These are phyloP conservation scores for Lachancea mirantina DNA, from an alignment of 805 yeast species.

Conservation along the genomic window DNA sequence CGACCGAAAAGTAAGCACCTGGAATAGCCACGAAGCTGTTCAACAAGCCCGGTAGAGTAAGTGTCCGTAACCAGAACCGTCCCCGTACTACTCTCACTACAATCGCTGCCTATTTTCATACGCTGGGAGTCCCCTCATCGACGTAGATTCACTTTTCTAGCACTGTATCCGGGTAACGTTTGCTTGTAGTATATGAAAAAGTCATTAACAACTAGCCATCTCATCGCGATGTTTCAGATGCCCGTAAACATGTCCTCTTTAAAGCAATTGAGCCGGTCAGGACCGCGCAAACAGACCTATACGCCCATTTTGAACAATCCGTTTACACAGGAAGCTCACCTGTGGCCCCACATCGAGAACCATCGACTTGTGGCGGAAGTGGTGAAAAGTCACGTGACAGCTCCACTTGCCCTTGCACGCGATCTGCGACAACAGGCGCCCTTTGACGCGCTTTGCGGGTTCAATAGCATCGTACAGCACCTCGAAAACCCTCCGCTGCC, in stretches of 20 bases:
- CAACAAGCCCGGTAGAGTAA: too few relatives aligned
- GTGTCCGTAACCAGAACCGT: too few relatives aligned
- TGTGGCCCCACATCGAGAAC: constrained; percentile 34
- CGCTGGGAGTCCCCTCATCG: too few relatives aligned
- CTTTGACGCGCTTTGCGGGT: constrained; percentile 38
- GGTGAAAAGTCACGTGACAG: constrained; percentile 33
- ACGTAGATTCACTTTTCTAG: too few relatives aligned
- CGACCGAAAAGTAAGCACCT: too few relatives aligned
- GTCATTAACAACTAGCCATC: neutral
- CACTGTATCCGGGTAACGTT: too few relatives aligned
- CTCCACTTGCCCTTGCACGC: constrained; percentile 16
- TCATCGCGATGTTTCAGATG: constrained; percentile 1
- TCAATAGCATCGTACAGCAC: constrained; percentile 45
- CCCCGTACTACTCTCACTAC: too few relatives aligned
- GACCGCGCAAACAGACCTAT: constrained; percentile 45
- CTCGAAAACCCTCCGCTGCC: constrained; percentile 32
- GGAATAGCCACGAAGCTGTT: too few relatives aligned
- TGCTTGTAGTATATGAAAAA: neutral
- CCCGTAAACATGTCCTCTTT: constrained; percentile 29
- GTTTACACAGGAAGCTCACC: constrained; percentile 42
- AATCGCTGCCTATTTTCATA: too few relatives aligned
- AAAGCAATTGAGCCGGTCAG: constrained; percentile 39
- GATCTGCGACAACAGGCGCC: constrained; percentile 14
- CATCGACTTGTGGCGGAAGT: constrained; percentile 34
- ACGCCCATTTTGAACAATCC: constrained; percentile 63